Evolutionary conservation across 495 filamentous ascomycete species (phyloP), one percentile per base, ranked within the genome.

Genomic region (Neohortaea acidophila): DNA sequence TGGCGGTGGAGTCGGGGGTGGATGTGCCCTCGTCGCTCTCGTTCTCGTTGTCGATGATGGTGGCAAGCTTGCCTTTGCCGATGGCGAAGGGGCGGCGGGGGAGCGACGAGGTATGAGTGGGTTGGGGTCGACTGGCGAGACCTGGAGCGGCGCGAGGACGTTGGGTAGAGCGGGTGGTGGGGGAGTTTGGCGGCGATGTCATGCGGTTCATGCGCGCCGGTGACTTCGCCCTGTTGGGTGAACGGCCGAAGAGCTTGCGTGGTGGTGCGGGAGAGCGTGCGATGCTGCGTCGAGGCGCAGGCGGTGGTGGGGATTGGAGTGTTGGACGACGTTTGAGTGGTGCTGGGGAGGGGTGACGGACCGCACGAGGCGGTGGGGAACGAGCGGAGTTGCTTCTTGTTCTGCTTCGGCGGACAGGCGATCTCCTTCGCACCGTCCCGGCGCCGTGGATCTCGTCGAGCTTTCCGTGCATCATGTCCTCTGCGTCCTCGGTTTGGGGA

Each of bases 161-260:
- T 26, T 59, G 63, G 25, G 56, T 58, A 10, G 72, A 70, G 27
- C 73, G 67, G n/a, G 72, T 69, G 8, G 59, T 63, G 30, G 51
- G 48, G 18, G 56, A 36, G 15, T 71, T 72, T 13, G 74, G 67
- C 17, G 78, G 78, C 12, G 78, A 82, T 15, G 72, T 72, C 33
- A 77, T 61, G 33, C 76, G 74, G 45, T 33, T 23, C 14, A n/a
- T 2, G 2, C 63, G 35, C 49, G 49, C 26, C 51, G 78, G 77
- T 9, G 77, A 81, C 18, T 70, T 70, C 29, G 75, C 59, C 28
- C 76, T 74, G 45, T 68, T 69, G n/a, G 83, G 81, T 18, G 84
- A 84, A 4, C 67, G 60, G 14, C 65, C 68, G 41, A 77, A 77
- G 13, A 76, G 64, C 14, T 73, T 75, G 38, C 70, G 75, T 39